phyloP scores from a whole-genome alignment of 2,329 filamentous ascomycete genomes.

The Xylaria digitata region DNA sequence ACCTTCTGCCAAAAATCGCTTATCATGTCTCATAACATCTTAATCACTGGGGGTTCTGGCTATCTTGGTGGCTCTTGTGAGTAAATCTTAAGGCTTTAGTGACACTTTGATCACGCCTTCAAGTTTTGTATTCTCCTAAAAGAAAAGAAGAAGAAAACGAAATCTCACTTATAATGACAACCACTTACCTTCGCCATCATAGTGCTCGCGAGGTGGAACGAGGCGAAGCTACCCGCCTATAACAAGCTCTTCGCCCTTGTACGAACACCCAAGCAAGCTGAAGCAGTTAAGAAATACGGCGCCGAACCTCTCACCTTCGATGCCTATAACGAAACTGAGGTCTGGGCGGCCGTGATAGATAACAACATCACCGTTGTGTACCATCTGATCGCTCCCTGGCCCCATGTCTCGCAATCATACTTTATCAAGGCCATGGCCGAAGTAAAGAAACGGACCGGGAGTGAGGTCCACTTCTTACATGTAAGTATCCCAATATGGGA shows the following conservation, averaged over 20 bases:
- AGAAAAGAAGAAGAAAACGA: background rate
- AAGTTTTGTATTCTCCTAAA: background rate
- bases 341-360: slow-evolving; percentile 53
- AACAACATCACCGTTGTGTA: slow-evolving; percentile 61
- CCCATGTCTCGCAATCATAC: slow-evolving; percentile 47
- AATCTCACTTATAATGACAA: background rate
- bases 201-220: slow-evolving; percentile 55
- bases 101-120: background rate
- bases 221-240: slow-evolving; percentile 55
- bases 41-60: slow-evolving; percentile 64
- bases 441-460: slow-evolving; percentile 55
- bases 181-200: background rate
- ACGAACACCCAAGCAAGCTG: slow-evolving; percentile 58
- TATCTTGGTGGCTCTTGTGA: slow-evolving; percentile 61
- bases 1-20: background rate
- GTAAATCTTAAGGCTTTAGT: background rate
- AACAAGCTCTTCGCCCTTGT: slow-evolving; percentile 60
- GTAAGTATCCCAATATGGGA: slow-evolving; percentile 37
- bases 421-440: slow-evolving; percentile 60
- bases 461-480: slow-evolving; percentile 62
- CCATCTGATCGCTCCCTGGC: slow-evolving; percentile 58
- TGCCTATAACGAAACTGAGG: slow-evolving; percentile 50
- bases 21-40: slow-evolving; percentile 53
- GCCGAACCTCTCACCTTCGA: slow-evolving; percentile 57
- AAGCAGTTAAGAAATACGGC: slow-evolving; percentile 57